Base-by-base conservation (phyloP, 2,329 filamentous ascomycete genomes). In the Dothistroma septosporum region DNA sequence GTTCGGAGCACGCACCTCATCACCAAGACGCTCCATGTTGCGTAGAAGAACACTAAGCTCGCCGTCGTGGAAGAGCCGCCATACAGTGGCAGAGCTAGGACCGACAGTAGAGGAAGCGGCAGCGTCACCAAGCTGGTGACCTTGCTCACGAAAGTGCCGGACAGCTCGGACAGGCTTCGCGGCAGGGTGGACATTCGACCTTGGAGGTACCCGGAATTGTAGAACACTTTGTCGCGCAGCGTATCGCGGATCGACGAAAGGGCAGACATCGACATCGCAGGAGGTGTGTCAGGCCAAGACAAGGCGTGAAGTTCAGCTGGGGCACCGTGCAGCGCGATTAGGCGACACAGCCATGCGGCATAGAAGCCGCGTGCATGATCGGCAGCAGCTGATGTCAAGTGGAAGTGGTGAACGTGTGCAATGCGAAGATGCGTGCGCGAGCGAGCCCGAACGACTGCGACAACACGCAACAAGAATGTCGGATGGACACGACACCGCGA, bases 21-120 rank as follows among this genome's bases (percentile, higher is more conserved):
- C 44, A 95, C 85, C 33, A 97, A 82, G 0, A 90, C 93, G 6
- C 86, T 86, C 92, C 92, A 96, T 68, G 90, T 93, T 78, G 96
- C 84, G 74, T 92, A 93, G 76, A 96, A 94, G 79, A 96, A 92
- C 64, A 95, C 78, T 24, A 96, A 78, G 74, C 94, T 96, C 64
- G 96, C 80, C 0, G 87, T 92, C 1, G 91, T 93, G 47, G 80
- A 87, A 78, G 88, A 92, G 7, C 89, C 89, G 31, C 87, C 89
- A 46, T 90, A 76, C 64, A 91, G 82, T 1, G 89, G 89, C 41
- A 93, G 80, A 1, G 88, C 90, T 60, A 92, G 79, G 53, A 92
- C 78, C 24, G 89, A 78, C n/a, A 79, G 72, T 19, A 80, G 64
- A 1, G 78, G 78, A 46, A 80, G 69, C 8, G 73, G 73, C 4